phyloP scores from a whole-genome alignment of 345 rosid genomes.

The Turnera subulata region DNA sequence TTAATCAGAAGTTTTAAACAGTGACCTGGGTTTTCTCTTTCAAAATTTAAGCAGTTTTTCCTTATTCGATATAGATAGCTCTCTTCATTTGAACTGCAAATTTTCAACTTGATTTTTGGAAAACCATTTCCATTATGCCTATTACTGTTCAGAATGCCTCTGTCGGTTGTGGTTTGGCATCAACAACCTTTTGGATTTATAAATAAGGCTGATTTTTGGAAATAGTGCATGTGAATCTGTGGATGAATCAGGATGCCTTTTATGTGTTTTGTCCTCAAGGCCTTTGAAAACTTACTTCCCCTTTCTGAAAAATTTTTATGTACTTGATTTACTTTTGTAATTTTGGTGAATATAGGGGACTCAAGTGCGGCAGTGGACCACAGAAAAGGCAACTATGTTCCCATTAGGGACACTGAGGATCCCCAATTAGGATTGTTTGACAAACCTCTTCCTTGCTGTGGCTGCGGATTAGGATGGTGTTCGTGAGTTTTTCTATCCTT shows the following conservation, averaged over 20 bases:
- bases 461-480: slow-evolving; percentile 97
- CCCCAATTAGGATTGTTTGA: slow-evolving; percentile 57
- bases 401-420: slow-evolving; percentile 42
- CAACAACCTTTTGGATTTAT: not conserved
- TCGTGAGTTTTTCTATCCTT: slow-evolving; percentile 44
- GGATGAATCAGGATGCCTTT: not conserved
- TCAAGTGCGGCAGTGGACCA: slow-evolving; percentile 34
- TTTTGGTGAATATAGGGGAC: slow-evolving; percentile 29
- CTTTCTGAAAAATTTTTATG: slow-evolving; percentile 5
- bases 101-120: not conserved
- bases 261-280: not conserved
- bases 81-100: not conserved
- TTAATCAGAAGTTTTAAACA: too few species aligned
- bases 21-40: too few species aligned
- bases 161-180: not conserved
- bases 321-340: slow-evolving; percentile 7
- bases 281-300: not conserved
- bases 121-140: not conserved
- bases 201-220: not conserved
- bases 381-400: slow-evolving; percentile 47
- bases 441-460: slow-evolving; percentile 90
- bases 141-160: not conserved
- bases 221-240: not conserved
- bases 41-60: too few species aligned
- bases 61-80: too few species aligned